Percentiles rank a stretch among this genome's conserved stretches.
Conservation (phyloP, 257 asterid genomes). For the Ophiorrhiza pumila region DNA sequence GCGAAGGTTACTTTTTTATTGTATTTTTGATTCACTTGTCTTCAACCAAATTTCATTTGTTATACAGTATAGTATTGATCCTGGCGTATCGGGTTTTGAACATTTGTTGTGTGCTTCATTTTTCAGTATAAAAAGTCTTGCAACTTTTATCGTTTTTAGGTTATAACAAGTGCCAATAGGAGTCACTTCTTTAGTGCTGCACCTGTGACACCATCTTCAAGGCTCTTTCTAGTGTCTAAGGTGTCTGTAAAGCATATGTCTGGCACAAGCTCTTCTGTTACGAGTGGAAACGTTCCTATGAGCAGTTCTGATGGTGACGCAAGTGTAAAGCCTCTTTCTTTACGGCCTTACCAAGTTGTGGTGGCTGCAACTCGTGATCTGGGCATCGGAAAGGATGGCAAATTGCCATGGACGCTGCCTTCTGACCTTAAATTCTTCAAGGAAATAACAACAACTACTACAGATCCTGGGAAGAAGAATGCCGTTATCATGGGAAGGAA, state of each 20-base stretch:
- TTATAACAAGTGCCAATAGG: constrained; percentile 23
- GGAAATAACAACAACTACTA: constrained; percentile 54
- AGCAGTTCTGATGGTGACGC: constrained; percentile 24
- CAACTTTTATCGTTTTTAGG: constrained; percentile 37
- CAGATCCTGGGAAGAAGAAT: constrained; percentile 55
- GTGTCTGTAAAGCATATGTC: constrained; percentile 15
- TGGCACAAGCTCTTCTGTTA: constrained; percentile 30
- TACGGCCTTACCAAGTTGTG: constrained; percentile 65
- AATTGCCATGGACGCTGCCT: constrained; percentile 75
- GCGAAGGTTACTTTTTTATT: neutral
- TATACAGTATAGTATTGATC: neutral
- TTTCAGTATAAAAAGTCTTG: constrained; percentile 15
- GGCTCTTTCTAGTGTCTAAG: constrained; percentile 19
- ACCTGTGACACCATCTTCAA: constrained; percentile 17
- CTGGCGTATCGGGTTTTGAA: neutral
- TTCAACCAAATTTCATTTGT: neutral
- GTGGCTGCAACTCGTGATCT: constrained; percentile 79
- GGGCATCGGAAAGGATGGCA: constrained; percentile 82
- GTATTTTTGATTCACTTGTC: neutral
- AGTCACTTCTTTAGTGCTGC: constrained; percentile 19
- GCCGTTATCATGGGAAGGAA: constrained; percentile 87
- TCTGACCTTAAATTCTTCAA: constrained; percentile 76
- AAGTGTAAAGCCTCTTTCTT: constrained; percentile 19
- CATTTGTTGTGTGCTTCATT: neutral
- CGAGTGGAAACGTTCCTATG: constrained; percentile 31